phyloP scores from a whole-genome alignment of 257 asterid species.

The Solanum clarkiae region DNA sequence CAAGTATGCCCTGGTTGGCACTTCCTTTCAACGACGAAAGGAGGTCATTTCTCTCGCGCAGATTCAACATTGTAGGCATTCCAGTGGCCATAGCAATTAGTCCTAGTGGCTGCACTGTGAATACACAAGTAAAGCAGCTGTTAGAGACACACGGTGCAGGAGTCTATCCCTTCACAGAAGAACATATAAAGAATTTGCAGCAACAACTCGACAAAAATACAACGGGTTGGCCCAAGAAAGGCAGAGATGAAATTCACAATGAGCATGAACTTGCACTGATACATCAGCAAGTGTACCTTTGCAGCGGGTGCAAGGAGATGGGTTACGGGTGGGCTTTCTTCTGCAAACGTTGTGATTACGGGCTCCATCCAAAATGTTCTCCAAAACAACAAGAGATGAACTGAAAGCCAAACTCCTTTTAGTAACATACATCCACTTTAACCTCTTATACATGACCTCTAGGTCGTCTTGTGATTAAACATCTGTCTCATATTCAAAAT shows the following conservation, averaged over 20 bases:
- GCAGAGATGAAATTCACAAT: constrained; percentile 8
- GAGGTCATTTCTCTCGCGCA: constrained; percentile 2
- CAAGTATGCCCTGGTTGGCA: constrained; percentile 27
- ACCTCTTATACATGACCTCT: not conserved
- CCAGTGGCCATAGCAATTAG: constrained; percentile 21
- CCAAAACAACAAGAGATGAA: constrained; percentile 6
- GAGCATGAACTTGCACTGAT: constrained; percentile 9
- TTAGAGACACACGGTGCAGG: constrained; percentile 14
- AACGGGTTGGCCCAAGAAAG: constrained; percentile 19
- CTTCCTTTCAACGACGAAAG: constrained; percentile 16
- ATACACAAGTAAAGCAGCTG: constrained; percentile 14
- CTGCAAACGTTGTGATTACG: constrained; percentile 12
- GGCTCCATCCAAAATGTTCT: constrained; percentile 28
- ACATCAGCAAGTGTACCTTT: constrained; percentile 8
- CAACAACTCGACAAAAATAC: constrained; percentile 4
- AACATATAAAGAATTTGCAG: constrained; percentile 3
- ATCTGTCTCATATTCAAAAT: not conserved
- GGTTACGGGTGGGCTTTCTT: constrained; percentile 25
- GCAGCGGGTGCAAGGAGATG: constrained; percentile 18
- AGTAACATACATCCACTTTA: not conserved
- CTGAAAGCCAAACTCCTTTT: not conserved
- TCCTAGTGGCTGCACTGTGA: constrained; percentile 11
- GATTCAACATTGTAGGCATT: constrained; percentile 21
- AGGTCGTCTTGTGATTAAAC: not conserved
- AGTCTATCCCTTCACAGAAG: constrained; percentile 19